Conservation (phyloP, 257 asterid genomes). For the Nicotiana noctiflora region DNA sequence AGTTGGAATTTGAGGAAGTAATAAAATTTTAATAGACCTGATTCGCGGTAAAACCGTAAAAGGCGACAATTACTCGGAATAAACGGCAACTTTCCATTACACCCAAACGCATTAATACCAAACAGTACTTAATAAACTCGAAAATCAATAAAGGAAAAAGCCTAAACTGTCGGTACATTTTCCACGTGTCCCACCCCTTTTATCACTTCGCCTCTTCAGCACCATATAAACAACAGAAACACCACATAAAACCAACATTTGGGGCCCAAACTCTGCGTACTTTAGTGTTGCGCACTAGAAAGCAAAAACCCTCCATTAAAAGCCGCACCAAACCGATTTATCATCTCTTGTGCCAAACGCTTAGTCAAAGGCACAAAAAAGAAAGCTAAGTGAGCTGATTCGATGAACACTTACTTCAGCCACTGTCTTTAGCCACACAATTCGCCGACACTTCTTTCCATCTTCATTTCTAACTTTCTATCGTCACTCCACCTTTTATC, state of each 20-base stretch:
- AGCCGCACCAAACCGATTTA: slow-evolving; percentile 1
- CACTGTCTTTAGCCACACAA: not conserved
- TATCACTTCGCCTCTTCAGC: not conserved
- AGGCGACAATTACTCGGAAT: not conserved
- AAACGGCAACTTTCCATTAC: not conserved
- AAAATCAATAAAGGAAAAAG: not conserved
- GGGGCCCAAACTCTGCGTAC: not conserved
- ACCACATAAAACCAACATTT: not conserved
- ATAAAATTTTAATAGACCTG: not conserved
- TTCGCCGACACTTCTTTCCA: not conserved
- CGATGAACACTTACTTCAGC: not conserved
- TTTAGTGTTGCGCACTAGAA: not conserved
- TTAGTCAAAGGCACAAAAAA: not conserved
- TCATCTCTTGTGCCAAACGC: not conserved
- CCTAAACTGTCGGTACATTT: not conserved
- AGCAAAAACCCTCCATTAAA: not conserved
- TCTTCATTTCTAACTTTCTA: not conserved
- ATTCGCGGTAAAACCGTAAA: not conserved
- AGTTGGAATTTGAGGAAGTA: not conserved
- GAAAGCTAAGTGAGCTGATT: not conserved
- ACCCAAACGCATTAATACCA: not conserved
- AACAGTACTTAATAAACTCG: not conserved
- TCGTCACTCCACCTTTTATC: slow-evolving; percentile 8
- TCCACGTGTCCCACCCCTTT: slow-evolving; percentile 1
- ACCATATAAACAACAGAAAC: not conserved